phyloP scores from a whole-genome alignment of 805 yeast genomes.

The Jamesozyma hellenica region DNA sequence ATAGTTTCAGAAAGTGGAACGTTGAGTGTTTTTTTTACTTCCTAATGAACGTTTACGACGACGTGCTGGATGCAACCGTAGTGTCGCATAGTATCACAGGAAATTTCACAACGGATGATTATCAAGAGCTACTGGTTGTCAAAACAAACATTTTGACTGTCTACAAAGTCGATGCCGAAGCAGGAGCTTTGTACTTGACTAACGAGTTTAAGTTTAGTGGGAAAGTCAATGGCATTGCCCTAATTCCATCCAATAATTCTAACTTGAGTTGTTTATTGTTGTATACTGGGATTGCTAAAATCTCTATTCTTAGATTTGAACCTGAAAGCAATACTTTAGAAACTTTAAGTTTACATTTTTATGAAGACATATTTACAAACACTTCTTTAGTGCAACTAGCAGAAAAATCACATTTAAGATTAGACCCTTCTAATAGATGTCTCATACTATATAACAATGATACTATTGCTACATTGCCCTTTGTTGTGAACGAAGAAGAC shows the following conservation, averaged over 20 bases:
- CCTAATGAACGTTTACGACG: conserved; percentile 69
- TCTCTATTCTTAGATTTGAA: conserved; percentile 71
- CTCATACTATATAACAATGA: conserved; percentile 56
- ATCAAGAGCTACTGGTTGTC: conserved; percentile 53
- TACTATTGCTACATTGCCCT: conserved; percentile 59
- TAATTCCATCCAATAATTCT: conserved; percentile 39
- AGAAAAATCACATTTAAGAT: conserved; percentile 36
- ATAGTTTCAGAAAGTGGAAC: no score
- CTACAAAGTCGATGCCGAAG: conserved; percentile 11
- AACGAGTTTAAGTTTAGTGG: conserved; percentile 71
- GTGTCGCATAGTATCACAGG: conserved; percentile 53
- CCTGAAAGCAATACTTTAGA: conserved; percentile 39
- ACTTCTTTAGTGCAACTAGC: conserved; percentile 32
- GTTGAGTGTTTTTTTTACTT: no score
- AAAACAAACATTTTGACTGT: conserved; percentile 52
- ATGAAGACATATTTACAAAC: conserved; percentile 57
- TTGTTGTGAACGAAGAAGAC: conserved; percentile 31
- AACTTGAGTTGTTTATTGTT: conserved; percentile 52
- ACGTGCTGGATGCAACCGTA: conserved; percentile 65
- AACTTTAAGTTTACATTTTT: conserved; percentile 76
- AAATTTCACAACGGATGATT: conserved; percentile 32
- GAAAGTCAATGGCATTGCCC: conserved; percentile 45
- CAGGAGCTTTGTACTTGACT: conserved; percentile 31
- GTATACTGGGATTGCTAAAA: conserved; percentile 64
- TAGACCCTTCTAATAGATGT: conserved; percentile 54